Conservation (phyloP, 768 basidiomycete species). For the Nidularia pulvinata region DNA sequence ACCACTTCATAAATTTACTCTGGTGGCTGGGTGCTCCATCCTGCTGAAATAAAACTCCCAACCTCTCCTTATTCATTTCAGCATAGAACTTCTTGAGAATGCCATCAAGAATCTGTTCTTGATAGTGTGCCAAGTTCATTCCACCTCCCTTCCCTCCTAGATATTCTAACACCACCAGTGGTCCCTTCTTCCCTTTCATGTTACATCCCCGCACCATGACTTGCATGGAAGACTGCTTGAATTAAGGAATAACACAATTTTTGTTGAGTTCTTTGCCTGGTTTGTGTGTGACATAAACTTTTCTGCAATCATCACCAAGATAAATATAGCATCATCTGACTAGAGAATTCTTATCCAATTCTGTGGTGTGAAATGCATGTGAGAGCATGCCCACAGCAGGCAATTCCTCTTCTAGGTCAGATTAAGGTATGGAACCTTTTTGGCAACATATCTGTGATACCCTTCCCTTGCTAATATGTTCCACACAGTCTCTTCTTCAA, state of each 20-base stretch:
- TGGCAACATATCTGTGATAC: too few species aligned
- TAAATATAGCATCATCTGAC: conserved; percentile 16
- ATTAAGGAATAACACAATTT: conserved; percentile 14
- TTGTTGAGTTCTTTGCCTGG: conserved; percentile 12
- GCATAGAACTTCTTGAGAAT: conserved; percentile 8
- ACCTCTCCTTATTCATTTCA: too few species aligned
- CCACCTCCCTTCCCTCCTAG: conserved; percentile 1
- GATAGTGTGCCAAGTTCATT: conserved; percentile 9
- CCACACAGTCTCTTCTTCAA: too few species aligned
- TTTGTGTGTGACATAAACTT: conserved; percentile 13
- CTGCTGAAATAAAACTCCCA: too few species aligned
- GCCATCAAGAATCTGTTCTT: conserved; percentile 16
- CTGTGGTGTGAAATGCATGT: not conserved
- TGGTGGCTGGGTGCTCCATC: too few species aligned
- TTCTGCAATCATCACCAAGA: conserved; percentile 10
- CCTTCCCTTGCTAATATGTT: too few species aligned
- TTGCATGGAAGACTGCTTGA: conserved; percentile 13
- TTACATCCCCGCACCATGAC: conserved; percentile 21
- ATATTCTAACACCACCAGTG: conserved; percentile 13
- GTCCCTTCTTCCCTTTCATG: too few species aligned
- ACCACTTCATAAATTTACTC: too few species aligned
- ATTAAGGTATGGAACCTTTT: conserved; percentile 13
- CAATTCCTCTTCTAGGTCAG: conserved; percentile 4
- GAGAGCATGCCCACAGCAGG: conserved; percentile 9
- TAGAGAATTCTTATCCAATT: conserved; percentile 13